These are phyloP conservation scores for Botrytis porri DNA, from an alignment of 2,329 filamentous ascomycete species.

Conservation along the genomic window DNA sequence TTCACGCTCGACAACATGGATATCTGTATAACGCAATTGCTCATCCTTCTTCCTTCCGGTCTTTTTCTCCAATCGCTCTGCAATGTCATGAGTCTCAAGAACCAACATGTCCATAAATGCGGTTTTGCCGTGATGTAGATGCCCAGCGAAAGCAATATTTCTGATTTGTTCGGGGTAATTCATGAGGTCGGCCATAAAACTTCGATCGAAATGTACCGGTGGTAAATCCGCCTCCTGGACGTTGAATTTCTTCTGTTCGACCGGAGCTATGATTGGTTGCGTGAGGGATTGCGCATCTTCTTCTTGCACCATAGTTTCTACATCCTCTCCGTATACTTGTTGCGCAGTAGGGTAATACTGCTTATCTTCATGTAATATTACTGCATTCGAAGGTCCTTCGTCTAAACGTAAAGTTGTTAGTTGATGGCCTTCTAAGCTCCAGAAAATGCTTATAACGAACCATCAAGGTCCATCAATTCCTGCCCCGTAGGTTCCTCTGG, in stretches of 20 bases:
- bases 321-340: conserved; percentile 90
- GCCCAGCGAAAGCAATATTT: conserved; percentile 87
- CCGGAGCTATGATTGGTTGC: conserved; percentile 88
- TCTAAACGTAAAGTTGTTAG: conserved; percentile 43
- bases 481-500: conserved; percentile 62
- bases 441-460: conserved; percentile 43
- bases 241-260: conserved; percentile 94
- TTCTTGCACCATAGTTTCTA: conserved; percentile 94
- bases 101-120: conserved; percentile 99
- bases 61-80: conserved; percentile 73
- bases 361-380: conserved; percentile 98
- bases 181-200: conserved; percentile 94
- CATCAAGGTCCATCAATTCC: conserved; percentile 92
- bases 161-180: conserved; percentile 92
- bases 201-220: conserved; percentile 79
- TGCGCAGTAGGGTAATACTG: conserved; percentile 99
- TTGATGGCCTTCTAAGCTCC: not conserved
- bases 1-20: conserved; percentile 84
- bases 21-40: conserved; percentile 91
- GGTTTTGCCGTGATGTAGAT: conserved; percentile 96
- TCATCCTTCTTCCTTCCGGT: conserved; percentile 80
- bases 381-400: conserved; percentile 88
- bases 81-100: conserved; percentile 87
- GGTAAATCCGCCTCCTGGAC: conserved; percentile 90
- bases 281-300: conserved; percentile 92